A percentile compares a stretch with the other conserved stretches of the same genome.
Evolutionary conservation across 805 yeast genomes (phyloP).

Genomic region (Myxozyma vanderwaltii): DNA sequence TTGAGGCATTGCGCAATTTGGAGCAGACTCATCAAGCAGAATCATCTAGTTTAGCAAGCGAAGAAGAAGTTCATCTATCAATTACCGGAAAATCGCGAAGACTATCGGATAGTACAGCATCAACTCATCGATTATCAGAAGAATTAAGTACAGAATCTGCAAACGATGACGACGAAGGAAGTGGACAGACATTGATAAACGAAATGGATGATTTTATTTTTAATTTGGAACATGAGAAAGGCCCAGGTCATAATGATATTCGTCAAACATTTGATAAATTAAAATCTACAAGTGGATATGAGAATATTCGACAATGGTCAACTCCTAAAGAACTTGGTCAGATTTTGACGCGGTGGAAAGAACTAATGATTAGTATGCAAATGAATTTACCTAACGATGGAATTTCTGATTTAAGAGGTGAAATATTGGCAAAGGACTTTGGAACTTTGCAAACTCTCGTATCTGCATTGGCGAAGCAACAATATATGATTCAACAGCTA

Average conservation of each 20-base stretch:
- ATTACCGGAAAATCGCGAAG: not conserved
- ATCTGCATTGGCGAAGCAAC: constrained; percentile 22
- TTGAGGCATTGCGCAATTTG: constrained; percentile 5
- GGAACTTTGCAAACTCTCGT: constrained; percentile 6
- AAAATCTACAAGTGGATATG: constrained; percentile 8
- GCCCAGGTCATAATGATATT: constrained; percentile 12
- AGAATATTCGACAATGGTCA: constrained; percentile 7
- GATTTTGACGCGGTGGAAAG: not conserved
- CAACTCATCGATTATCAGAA: constrained; percentile 1
- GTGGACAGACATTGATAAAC: constrained; percentile 11
- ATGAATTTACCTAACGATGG: not conserved
- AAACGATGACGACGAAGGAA: not conserved
- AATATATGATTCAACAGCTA: constrained; percentile 11
- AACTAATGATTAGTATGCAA: not conserved
- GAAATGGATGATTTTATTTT: constrained; percentile 4
- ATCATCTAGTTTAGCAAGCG: not conserved
- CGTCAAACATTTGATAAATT: constrained; percentile 16
- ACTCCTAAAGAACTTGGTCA: constrained; percentile 15
- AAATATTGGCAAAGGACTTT: not conserved
- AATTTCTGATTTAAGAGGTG: not conserved
- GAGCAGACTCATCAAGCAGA: not conserved
- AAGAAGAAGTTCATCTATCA: not conserved
- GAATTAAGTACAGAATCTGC: not conserved
- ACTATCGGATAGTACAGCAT: not conserved
- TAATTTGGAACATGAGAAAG: not conserved